Base-by-base conservation (phyloP, 2,329 filamentous ascomycete species). In the Neofusicoccum sp. region DNA sequence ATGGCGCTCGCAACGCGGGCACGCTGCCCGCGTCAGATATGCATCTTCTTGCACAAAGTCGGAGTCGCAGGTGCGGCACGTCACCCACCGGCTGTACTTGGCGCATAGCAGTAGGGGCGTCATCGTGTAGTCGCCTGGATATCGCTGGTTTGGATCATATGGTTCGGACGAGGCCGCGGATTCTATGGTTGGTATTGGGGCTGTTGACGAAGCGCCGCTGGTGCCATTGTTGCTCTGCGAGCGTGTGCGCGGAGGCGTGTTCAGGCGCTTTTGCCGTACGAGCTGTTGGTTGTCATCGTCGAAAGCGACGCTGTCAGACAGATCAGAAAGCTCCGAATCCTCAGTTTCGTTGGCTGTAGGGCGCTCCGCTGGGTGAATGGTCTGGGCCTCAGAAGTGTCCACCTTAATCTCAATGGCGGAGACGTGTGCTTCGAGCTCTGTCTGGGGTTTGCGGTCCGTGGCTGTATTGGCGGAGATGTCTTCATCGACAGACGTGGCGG, bases 1-100 rank as follows among this genome's bases (percentile, higher is more conserved):
- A 73, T 99, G 95, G 0, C 95, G 87, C 78, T 99, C 95, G 76
- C 95, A 99, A 6, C 95, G 87, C 3, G 92, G 93, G 74, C 95
- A 99, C 14, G 92, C 89, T 54, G 90, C 88, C 59, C 89, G 87
- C 1, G 93, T 97, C 67, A 89, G 89, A 74, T 96, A 97, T 0
- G 92, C 92, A 67, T 98, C 90, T 44, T 87, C 84, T 75, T 98
- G 94, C 5, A 98, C 89, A 73, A 98, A 99, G 64, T 89, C 87
- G 1, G 84, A 84, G 56, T 86, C 85, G 78, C 95, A 99, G 31
- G 90, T 92, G 58, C 87, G 91, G 78, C 95, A 99, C 66, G 92
- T 87, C 48, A 96, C 91, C 94, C 93, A 98, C 63, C 85, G 72
- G 82, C 92, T 81, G 81, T 93, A 82, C 79, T 89, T 87, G 66